Percentiles rank a stretch among this genome's conserved stretches.
phyloP scores from a whole-genome alignment of 495 filamentous ascomycete genomes.

The Penicillium coprophilum region DNA sequence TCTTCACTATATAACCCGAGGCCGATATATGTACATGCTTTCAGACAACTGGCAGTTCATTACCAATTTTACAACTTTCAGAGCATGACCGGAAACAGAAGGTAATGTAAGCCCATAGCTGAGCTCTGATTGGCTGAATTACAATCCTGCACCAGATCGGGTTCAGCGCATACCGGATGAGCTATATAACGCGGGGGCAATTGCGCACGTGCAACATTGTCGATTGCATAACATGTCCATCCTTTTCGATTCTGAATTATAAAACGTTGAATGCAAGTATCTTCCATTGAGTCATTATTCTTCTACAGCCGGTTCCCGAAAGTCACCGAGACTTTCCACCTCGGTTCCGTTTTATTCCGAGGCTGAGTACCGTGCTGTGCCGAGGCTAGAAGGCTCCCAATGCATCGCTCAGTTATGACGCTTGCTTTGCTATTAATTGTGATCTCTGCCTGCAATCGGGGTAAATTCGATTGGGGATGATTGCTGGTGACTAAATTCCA shows the following conservation, averaged over 20 bases:
- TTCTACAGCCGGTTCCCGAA: background rate
- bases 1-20: no score
- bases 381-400: constrained; percentile 18
- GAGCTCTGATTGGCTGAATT: constrained; percentile 12
- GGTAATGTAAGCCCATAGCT: background rate
- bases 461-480: background rate
- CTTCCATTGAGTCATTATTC: background rate
- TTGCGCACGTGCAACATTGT: constrained; percentile 23
- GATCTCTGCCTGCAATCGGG: background rate
- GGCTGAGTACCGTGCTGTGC: constrained; percentile 7
- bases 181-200: constrained; percentile 16
- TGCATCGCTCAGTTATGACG: constrained; percentile 11
- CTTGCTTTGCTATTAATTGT: background rate
- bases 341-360: constrained; percentile 29
- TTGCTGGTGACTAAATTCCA: constrained; percentile 10
- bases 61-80: constrained; percentile 1
- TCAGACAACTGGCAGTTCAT: constrained; percentile 19
- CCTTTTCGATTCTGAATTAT: background rate
- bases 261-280: background rate
- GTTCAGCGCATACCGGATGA: constrained; percentile 6
- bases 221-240: background rate
- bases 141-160: constrained; percentile 11
- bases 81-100: background rate
- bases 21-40: background rate
- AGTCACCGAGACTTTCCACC: constrained; percentile 4